Evolutionary conservation across 2,329 filamentous ascomycete species (phyloP).

Genomic region (Talaromyces sp.): DNA sequence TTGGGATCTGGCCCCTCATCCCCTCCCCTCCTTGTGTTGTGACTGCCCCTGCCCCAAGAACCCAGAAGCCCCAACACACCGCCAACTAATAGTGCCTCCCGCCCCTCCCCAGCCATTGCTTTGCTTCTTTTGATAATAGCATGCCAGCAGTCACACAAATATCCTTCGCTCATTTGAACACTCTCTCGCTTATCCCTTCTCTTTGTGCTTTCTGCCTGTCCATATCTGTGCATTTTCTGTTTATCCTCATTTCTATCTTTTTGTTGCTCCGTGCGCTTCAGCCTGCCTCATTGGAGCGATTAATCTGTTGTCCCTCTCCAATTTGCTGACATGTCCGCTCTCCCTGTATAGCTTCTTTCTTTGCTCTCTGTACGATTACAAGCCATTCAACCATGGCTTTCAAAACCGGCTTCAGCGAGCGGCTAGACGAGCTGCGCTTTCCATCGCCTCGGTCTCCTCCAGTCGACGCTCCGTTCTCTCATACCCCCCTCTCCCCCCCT

Average conservation of each 20-base stretch:
- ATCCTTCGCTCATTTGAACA: neutral
- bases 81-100: slow-evolving; percentile 12
- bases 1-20: slow-evolving; percentile 13
- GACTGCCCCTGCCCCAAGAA: slow-evolving; percentile 7
- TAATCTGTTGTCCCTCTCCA: neutral
- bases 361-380: slow-evolving; percentile 5
- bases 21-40: slow-evolving; percentile 7
- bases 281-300: neutral
- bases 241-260: neutral
- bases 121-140: neutral
- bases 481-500: slow-evolving; percentile 69
- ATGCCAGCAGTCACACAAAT: slow-evolving; percentile 1
- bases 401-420: slow-evolving; percentile 57
- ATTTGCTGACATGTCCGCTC: slow-evolving; percentile 10
- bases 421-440: slow-evolving; percentile 76
- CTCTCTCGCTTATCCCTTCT: slow-evolving; percentile 4
- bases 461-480: slow-evolving; percentile 68
- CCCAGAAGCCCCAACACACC: slow-evolving; percentile 9
- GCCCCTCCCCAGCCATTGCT: slow-evolving; percentile 12
- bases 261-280: neutral
- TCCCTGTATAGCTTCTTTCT: slow-evolving; percentile 5
- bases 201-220: neutral
- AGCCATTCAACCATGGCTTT: slow-evolving; percentile 53
- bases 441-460: slow-evolving; percentile 70
- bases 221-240: neutral